Percentiles rank a stretch among this genome's conserved stretches.
phyloP scores from a whole-genome alignment of 176 grass and related monocot species.

The Musa schizocarpa region DNA sequence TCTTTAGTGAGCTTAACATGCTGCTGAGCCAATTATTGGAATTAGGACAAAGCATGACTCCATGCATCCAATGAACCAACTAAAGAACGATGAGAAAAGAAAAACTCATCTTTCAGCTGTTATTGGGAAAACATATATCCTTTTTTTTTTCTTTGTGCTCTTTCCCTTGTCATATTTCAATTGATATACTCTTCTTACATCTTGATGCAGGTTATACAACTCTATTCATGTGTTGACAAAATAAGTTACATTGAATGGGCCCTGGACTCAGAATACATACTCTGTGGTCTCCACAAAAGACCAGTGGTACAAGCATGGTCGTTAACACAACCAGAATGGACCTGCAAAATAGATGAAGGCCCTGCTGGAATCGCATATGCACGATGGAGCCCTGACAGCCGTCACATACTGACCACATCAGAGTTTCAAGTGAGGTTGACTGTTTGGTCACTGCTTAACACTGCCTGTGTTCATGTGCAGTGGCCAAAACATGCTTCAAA shows the following conservation, averaged over 20 bases:
- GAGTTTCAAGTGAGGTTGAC: slow-evolving; percentile 94
- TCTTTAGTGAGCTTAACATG: not conserved
- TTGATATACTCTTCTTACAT: not conserved
- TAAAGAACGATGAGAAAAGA: not conserved
- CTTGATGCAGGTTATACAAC: slow-evolving; percentile 54
- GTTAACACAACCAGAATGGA: slow-evolving; percentile 83
- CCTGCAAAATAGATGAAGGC: slow-evolving; percentile 93
- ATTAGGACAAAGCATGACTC: not conserved
- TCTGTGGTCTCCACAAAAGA: slow-evolving; percentile 85
- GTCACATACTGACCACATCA: slow-evolving; percentile 87
- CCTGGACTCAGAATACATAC: slow-evolving; percentile 77
- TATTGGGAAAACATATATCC: not conserved
- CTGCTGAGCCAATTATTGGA: not conserved
- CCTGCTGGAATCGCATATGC: slow-evolving; percentile 83
- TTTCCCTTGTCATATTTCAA: not conserved
- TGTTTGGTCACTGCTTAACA: slow-evolving; percentile 91
- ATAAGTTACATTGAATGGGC: slow-evolving; percentile 96
- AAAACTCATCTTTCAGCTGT: too few species aligned
- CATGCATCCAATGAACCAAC: not conserved
- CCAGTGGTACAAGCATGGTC: slow-evolving; percentile 96
- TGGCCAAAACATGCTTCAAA: slow-evolving; percentile 71
- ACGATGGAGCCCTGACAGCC: slow-evolving; percentile 91
- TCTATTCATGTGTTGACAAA: slow-evolving; percentile 93
- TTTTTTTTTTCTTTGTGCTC: not conserved
- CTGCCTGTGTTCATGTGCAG: slow-evolving; percentile 86